Conservation (phyloP, 306 rosid genomes). For the Cucurbita moschata region DNA sequence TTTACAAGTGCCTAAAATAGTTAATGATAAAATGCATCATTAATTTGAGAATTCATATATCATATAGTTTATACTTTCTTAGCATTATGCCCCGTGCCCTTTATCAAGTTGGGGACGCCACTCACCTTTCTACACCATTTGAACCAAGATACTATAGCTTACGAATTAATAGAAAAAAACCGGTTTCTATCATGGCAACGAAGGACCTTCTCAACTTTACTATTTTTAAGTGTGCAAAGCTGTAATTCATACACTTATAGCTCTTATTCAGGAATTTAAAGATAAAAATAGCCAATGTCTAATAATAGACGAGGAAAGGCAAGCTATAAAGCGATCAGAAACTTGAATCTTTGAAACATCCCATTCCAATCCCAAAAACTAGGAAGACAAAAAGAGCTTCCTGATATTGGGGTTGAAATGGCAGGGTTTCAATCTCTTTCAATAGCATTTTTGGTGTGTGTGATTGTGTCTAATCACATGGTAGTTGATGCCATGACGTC, state of each 20-base stretch:
- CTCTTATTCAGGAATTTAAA: neutral
- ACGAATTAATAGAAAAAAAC: too few species aligned
- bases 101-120: too few species aligned
- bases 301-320: neutral
- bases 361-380: neutral
- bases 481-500: conserved; percentile 31
- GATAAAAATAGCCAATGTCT: neutral
- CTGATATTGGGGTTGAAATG: conserved; percentile 20
- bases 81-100: too few species aligned
- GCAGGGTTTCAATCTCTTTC: conserved; percentile 18
- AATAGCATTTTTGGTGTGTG: conserved; percentile 18
- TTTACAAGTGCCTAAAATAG: neutral
- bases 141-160: too few species aligned
- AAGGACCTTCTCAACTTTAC: neutral
- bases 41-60: too few species aligned
- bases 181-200: neutral
- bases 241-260: neutral
- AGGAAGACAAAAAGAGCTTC: neutral
- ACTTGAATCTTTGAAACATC: conserved; percentile 11
- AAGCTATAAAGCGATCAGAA: conserved; percentile 24
- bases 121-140: too few species aligned
- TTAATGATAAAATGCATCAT: neutral
- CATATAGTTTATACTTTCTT: too few species aligned
- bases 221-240: too few species aligned
- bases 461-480: conserved; percentile 9